Base-by-base conservation (phyloP, 2,329 filamentous ascomycete species). In the Didymellaceae sp. region DNA sequence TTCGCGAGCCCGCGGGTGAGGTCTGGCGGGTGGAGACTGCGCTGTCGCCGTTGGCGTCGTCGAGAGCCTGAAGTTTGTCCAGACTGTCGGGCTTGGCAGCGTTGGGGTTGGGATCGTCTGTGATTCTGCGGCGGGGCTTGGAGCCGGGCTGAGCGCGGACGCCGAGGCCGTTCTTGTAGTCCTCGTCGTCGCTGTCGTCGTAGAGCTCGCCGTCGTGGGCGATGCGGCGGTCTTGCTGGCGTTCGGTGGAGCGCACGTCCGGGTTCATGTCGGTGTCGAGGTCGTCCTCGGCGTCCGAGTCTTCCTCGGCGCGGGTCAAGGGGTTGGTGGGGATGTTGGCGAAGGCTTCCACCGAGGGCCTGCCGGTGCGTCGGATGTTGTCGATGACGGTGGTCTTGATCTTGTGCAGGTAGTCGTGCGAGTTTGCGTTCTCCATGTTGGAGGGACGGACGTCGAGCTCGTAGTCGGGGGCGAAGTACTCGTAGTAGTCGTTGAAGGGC, bases 401-500 rank as follows among this genome's bases (percentile, higher is more conserved):
- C 68, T 86, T 87, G 58, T 87, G 82, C 17, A 88, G 77, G 59
- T 88, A 88, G 64, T 88, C 86, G 55, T 77, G 80, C 4, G 83
- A 86, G 62, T 88, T 88, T 20, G 85, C 83, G 60, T 88, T 88
- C 63, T 88, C 86, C 86, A 88, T 88, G 62, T 88, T 88, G 2
- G 84, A 87, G 0, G 86, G 84, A 20, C 84, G 82, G 14, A 88
- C 86, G 62, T 88, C 84, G 32, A 88, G 78, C 69, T 88, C 84
- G 66, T 86, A 88, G 65, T 88, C 86, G 2, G 86, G 86, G 5
- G 82, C 84, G 65, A 87, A 88, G 66, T 88, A 88, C 79, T 88
- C 86, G 67, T 97, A 97, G 74, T 97, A 97, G 77, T 97, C 93
- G 58, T 96, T 97, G 74, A 91, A 97, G 0, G 93, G 93, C 31